Evolutionary conservation across 2,329 filamentous ascomycete genomes (phyloP), one percentile per base, ranked within the genome.

Genomic region (Zalaria obscura): DNA sequence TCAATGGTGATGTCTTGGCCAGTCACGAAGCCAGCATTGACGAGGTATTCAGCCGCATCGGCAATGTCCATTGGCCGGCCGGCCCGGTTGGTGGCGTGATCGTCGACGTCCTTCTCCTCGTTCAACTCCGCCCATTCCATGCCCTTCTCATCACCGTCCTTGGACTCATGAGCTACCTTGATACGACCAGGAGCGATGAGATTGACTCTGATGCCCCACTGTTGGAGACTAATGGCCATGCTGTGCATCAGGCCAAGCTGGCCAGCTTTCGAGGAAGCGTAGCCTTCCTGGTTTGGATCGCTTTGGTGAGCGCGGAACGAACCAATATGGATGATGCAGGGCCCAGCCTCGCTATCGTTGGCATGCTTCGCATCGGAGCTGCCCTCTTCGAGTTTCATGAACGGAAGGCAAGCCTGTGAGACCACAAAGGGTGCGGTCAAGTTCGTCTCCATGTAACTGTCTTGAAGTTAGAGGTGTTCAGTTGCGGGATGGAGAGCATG

Each of bases 121-220:
- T 53, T 52, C 38, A 47, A 61, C 3, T 65, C 58, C 40, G 64
- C 61, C 67, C 66, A 70, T 31, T 47, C 39, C 18, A 42, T 47
- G 0, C 59, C 60, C 38, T 58, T 55, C 45, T 64, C 59, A 48
- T 71, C 63, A 2, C 55, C 62, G 27, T 52, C 55, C 46, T 56
- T 58, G 29, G 50, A 55, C 48, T 66, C 63, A 35, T 69, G 58
- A 10, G 50, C 56, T 2, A 69, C 68, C 46, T 70, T 63, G 40
- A 72, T 67, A 57, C 68, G 68, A 1, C 69, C 68, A 0, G 67
- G 68, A n/a, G 69, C 54, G 5, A 71, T 62, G 0, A 66, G 57
- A 40, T 69, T 71, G 25, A 68, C 65, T 2, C 65, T 55, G 35
- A 72, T 59, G 1, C 56, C 54, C 36, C 62, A 59, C 3, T 44